Evolutionary conservation across 495 filamentous ascomycete species (phyloP).

Genomic region (Acidomyces sp.): DNA sequence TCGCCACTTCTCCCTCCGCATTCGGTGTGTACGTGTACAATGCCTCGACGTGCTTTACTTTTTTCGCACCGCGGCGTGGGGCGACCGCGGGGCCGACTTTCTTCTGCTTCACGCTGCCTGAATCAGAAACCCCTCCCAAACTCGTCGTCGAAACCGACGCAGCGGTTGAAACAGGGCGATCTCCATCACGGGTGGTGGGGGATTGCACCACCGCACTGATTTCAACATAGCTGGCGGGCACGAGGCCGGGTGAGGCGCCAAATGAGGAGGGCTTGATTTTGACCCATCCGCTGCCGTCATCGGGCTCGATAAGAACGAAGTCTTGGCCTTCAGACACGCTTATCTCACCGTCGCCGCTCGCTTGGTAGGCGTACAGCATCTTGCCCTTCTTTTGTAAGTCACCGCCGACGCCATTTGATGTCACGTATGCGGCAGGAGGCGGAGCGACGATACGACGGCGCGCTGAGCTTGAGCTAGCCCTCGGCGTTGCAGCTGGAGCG

Average conservation of each 20-base stretch:
- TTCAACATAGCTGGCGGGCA: conserved; percentile 74
- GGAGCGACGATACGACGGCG: conserved; percentile 71
- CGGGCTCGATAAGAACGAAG: conserved; percentile 66
- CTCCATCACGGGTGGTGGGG: conserved; percentile 27
- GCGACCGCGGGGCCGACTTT: conserved; percentile 91
- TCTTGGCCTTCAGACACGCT: conserved; percentile 64
- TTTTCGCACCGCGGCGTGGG: conserved; percentile 73
- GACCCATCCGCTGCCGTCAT: conserved; percentile 89
- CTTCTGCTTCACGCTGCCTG: conserved; percentile 34
- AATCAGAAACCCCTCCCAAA: conserved; percentile 20
- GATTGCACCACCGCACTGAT: conserved; percentile 24
- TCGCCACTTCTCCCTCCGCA: conserved; percentile 75
- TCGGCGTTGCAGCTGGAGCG: conserved; percentile 18
- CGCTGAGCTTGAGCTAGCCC: conserved; percentile 22
- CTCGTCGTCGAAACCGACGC: conserved; percentile 22
- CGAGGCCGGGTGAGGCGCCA: conserved; percentile 60
- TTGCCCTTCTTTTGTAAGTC: conserved; percentile 54
- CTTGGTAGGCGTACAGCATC: conserved; percentile 81
- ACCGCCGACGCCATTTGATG: conserved; percentile 27
- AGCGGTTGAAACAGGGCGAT: conserved; percentile 25
- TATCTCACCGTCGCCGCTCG: conserved; percentile 65
- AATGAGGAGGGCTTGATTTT: conserved; percentile 46
- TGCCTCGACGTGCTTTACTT: conserved; percentile 86
- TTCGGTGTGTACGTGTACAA: conserved; percentile 82
- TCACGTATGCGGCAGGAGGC: conserved; percentile 67